Percentiles rank a stretch among this genome's conserved stretches.
Evolutionary conservation across 2,329 filamentous ascomycete species (phyloP).

Genomic region (Neonectria hederae): DNA sequence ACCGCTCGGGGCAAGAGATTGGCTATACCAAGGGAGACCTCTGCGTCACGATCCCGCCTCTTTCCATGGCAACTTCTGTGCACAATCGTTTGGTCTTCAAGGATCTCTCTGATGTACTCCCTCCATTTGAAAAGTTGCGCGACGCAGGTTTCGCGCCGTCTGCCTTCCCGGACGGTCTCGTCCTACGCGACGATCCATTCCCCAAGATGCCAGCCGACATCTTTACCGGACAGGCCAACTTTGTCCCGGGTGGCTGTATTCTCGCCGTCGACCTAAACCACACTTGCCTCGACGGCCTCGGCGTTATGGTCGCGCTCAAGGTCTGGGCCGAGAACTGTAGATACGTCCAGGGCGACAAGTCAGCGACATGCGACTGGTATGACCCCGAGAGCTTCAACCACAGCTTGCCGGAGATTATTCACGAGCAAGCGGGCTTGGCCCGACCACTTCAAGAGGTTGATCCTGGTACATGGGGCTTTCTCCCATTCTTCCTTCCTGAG

Average conservation of each 20-base stretch:
- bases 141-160: slow-evolving; percentile 41
- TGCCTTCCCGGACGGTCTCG: slow-evolving; percentile 39
- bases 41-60: slow-evolving; percentile 34
- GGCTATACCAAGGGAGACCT: slow-evolving; percentile 37
- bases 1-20: slow-evolving; percentile 39
- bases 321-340: slow-evolving; percentile 47
- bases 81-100: slow-evolving; percentile 37
- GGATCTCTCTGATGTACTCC: slow-evolving; percentile 39
- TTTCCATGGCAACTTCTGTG: slow-evolving; percentile 3
- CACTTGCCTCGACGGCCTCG: slow-evolving; percentile 42
- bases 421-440: slow-evolving; percentile 39
- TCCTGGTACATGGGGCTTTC: slow-evolving; percentile 40
- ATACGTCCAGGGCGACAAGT: slow-evolving; percentile 38
- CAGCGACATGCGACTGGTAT: slow-evolving; percentile 41
- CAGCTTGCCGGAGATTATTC: slow-evolving; percentile 41
- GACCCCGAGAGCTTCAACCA: slow-evolving; percentile 45
- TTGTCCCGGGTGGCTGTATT: slow-evolving; percentile 45
- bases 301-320: slow-evolving; percentile 41
- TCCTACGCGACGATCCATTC: slow-evolving; percentile 36
- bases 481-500: slow-evolving; percentile 33
- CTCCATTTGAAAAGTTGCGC: slow-evolving; percentile 40
- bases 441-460: slow-evolving; percentile 38
- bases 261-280: slow-evolving; percentile 42
- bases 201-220: slow-evolving; percentile 42
- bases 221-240: slow-evolving; percentile 45